Conservation (phyloP, 2,329 filamentous ascomycete genomes). For the Lasiodiplodia sp. region DNA sequence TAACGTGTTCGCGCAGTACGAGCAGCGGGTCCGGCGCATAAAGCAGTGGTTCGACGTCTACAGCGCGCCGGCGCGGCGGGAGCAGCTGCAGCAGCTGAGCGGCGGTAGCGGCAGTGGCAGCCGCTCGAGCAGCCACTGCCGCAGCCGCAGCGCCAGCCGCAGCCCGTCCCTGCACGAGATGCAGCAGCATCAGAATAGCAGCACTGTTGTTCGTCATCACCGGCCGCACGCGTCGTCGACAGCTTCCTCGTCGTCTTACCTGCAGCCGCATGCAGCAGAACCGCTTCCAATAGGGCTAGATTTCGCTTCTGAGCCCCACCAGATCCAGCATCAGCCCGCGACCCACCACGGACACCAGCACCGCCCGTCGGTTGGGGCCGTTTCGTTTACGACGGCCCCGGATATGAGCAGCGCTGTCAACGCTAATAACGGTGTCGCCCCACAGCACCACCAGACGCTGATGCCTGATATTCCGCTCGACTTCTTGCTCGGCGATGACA, state of each 20-base stretch:
- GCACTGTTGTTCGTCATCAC: neutral
- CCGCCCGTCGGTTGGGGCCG: neutral
- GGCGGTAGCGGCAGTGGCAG: neutral
- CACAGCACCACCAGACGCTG: slow-evolving; percentile 1
- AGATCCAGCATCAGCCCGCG: neutral
- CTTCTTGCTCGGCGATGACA: neutral
- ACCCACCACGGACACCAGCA: neutral
- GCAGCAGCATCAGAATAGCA: too few species aligned
- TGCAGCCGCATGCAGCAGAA: neutral
- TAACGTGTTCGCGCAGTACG: slow-evolving; percentile 41
- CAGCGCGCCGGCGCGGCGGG: slow-evolving; percentile 22
- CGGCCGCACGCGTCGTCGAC: neutral
- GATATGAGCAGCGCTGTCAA: too few species aligned
- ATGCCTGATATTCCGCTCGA: neutral
- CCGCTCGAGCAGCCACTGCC: neutral
- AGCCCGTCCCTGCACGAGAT: neutral
- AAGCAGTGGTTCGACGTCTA: slow-evolving; percentile 42
- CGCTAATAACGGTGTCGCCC: neutral
- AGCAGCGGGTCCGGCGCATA: slow-evolving; percentile 39
- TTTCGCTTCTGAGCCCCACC: neutral
- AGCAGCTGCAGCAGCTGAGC: neutral
- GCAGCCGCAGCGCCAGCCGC: neutral
- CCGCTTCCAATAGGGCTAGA: neutral
- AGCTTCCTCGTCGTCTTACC: neutral
- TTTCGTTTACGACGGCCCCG: neutral